Percentiles rank a stretch among this genome's conserved stretches.
These are phyloP conservation scores for Chrysanthemum lavandulifolium DNA, from an alignment of 129 eudicot species.

Conservation along the genomic window DNA sequence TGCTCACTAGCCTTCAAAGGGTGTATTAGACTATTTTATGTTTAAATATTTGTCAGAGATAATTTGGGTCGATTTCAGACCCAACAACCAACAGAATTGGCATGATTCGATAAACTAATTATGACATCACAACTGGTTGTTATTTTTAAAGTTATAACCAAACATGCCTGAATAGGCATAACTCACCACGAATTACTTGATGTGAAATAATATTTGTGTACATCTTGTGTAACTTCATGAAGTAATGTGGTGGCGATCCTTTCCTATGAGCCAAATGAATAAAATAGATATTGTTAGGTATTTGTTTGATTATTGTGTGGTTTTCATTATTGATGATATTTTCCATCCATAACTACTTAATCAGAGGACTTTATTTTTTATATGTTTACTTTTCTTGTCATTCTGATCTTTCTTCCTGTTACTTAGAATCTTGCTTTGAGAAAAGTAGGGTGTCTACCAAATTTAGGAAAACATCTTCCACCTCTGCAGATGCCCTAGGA, in stretches of 20 bases:
- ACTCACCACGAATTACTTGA: slow-evolving; percentile 23
- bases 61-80: no score
- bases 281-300: slow-evolving; percentile 20
- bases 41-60: no score
- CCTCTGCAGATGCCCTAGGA: slow-evolving; percentile 31
- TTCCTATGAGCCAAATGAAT: background rate
- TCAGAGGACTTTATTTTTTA: slow-evolving; percentile 12
- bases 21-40: no score
- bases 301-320: slow-evolving; percentile 13
- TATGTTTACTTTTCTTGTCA: slow-evolving; percentile 22
- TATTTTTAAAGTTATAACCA: slow-evolving; percentile 27
- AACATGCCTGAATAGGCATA: slow-evolving; percentile 25
- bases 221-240: slow-evolving; percentile 4
- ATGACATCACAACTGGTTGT: slow-evolving; percentile 23
- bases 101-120: slow-evolving; percentile 17
- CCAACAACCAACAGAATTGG: no score
- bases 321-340: slow-evolving; percentile 28
- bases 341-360: slow-evolving; percentile 15
- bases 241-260: background rate
- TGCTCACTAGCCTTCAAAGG: no score
- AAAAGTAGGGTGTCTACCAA: slow-evolving; percentile 14
- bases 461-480: slow-evolving; percentile 25
- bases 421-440: slow-evolving; percentile 25
- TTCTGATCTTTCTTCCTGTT: slow-evolving; percentile 28
- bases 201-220: slow-evolving; percentile 6